Percentiles rank a stretch among this genome's conserved stretches.
Evolutionary conservation across 352 stramenopile species (phyloP).

Genomic region (Pythium angustatum): DNA sequence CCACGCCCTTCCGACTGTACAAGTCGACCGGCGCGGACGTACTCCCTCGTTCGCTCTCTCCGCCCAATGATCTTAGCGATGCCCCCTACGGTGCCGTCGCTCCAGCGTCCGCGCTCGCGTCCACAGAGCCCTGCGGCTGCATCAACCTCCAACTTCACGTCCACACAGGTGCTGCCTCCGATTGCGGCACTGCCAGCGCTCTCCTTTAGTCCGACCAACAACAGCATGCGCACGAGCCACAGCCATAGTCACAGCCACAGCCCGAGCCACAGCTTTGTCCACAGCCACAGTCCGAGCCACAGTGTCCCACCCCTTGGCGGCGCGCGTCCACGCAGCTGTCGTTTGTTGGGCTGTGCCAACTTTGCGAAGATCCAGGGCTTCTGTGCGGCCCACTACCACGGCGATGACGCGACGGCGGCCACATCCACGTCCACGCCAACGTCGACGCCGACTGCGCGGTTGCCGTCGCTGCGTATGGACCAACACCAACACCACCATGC

Average conservation of each 20-base stretch:
- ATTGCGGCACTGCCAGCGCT: constrained; percentile 22
- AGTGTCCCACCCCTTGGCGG: constrained; percentile 44
- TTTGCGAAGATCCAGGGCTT: constrained; percentile 69
- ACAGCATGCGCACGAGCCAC: constrained; percentile 27
- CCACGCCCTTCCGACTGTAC: not conserved
- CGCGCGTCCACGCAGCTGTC: constrained; percentile 43
- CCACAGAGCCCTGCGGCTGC: not conserved
- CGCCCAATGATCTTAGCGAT: constrained; percentile 20
- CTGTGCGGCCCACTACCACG: constrained; percentile 62
- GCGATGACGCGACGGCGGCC: not conserved
- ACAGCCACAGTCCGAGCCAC: constrained; percentile 15
- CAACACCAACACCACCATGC: constrained; percentile 11
- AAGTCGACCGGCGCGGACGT: constrained; percentile 5
- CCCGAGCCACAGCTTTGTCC: constrained; percentile 11
- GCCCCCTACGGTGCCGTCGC: constrained; percentile 7
- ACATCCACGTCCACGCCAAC: not conserved
- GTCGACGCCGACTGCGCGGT: constrained; percentile 3
- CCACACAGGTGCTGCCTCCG: constrained; percentile 25
- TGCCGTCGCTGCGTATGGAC: constrained; percentile 28
- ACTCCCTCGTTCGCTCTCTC: not conserved
- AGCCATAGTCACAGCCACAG: constrained; percentile 17
- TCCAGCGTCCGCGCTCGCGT: constrained; percentile 9
- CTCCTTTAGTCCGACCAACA: constrained; percentile 45
- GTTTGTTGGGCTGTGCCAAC: constrained; percentile 53
- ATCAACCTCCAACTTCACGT: constrained; percentile 1